phyloP scores from a whole-genome alignment of 176 grass and related monocot species.

The Oryza punctata region DNA sequence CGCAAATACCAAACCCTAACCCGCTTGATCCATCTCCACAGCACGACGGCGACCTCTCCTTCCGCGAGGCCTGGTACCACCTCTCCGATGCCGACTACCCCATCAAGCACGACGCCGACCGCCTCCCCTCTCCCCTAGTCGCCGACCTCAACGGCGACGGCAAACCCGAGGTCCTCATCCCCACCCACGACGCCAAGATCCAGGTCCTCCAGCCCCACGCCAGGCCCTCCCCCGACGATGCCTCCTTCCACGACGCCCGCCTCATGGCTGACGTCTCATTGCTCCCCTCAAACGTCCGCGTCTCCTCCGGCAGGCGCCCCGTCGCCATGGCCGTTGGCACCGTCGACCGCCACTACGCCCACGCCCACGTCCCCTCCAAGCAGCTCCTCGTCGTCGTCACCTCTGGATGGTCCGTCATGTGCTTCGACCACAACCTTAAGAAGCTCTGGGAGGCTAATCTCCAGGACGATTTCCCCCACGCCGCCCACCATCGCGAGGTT shows the following conservation, averaged over 20 bases:
- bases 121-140: slow-evolving; percentile 79
- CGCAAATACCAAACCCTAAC: too few species aligned
- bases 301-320: slow-evolving; percentile 74
- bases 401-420: slow-evolving; percentile 94
- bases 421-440: slow-evolving; percentile 98
- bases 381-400: slow-evolving; percentile 94
- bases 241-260: slow-evolving; percentile 75
- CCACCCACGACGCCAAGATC: slow-evolving; percentile 90
- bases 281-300: slow-evolving; percentile 71
- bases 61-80: slow-evolving; percentile 93
- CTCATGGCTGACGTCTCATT: slow-evolving; percentile 81
- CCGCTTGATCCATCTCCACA: neutral
- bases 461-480: slow-evolving; percentile 85
- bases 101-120: slow-evolving; percentile 86
- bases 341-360: slow-evolving; percentile 68
- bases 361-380: slow-evolving; percentile 54
- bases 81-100: slow-evolving; percentile 83
- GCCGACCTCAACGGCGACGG: slow-evolving; percentile 93
- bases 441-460: slow-evolving; percentile 95
- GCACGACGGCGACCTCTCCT: slow-evolving; percentile 94
- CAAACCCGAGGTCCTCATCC: slow-evolving; percentile 82
- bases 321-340: slow-evolving; percentile 82
- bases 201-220: slow-evolving; percentile 61
- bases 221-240: slow-evolving; percentile 37
- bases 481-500: slow-evolving; percentile 80